Percentiles rank a stretch among this genome's conserved stretches.
These are phyloP conservation scores for Peterozyma xylosa DNA, from an alignment of 805 yeast species.

Conservation along the genomic window DNA sequence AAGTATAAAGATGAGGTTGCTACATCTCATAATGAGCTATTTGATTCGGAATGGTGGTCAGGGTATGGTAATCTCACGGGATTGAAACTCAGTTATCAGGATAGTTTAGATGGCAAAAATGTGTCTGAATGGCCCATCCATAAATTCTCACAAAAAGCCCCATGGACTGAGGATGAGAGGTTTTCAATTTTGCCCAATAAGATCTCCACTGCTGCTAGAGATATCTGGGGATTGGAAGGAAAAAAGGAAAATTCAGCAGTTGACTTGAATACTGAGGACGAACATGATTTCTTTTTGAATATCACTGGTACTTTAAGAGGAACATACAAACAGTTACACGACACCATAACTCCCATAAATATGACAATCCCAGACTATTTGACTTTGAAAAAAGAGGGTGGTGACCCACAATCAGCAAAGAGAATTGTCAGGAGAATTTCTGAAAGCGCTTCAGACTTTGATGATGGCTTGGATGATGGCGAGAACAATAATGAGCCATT, in stretches of 20 bases:
- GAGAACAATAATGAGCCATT: neutral
- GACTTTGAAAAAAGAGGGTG: slow-evolving; percentile 2
- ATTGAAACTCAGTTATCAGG: slow-evolving; percentile 56
- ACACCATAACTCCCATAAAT: slow-evolving; percentile 13
- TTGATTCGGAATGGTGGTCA: slow-evolving; percentile 31
- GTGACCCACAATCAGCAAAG: slow-evolving; percentile 15
- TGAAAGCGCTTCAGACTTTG: slow-evolving; percentile 5
- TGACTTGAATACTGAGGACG: neutral
- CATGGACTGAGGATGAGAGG: slow-evolving; percentile 41
- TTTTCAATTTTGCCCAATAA: slow-evolving; percentile 54
- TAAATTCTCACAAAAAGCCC: slow-evolving; percentile 16
- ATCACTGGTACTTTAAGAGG: slow-evolving; percentile 44
- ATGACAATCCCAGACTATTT: slow-evolving; percentile 24
- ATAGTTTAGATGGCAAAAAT: slow-evolving; percentile 36
- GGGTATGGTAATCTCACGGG: slow-evolving; percentile 77
- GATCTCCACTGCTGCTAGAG: slow-evolving; percentile 38
- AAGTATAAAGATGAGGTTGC: slow-evolving; percentile 25
- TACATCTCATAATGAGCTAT: slow-evolving; percentile 25
- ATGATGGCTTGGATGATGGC: neutral
- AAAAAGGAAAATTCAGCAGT: neutral
- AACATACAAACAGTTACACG: slow-evolving; percentile 19
- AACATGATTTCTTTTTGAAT: slow-evolving; percentile 29
- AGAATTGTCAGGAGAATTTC: slow-evolving; percentile 1
- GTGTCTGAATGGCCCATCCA: slow-evolving; percentile 52
- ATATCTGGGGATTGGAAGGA: slow-evolving; percentile 40